Evolutionary conservation across 2,329 filamentous ascomycete species (phyloP), one percentile per base, ranked within the genome.

Genomic region (Penicillium sp.): DNA sequence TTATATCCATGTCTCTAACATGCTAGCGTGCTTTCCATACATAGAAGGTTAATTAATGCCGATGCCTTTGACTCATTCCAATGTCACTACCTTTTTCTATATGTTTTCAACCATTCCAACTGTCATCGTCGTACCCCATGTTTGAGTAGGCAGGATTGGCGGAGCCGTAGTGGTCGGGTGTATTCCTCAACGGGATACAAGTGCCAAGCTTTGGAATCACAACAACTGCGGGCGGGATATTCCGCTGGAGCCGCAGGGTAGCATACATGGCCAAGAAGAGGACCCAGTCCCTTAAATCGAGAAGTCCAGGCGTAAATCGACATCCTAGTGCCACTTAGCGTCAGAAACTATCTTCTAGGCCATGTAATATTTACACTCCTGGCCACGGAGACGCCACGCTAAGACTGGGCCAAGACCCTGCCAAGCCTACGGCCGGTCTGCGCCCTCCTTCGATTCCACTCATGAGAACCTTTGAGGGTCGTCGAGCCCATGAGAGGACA

Each of bases 161-260:
- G 6, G 26, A 28, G 26, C 26, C 26, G 26, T 33, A 33, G 9
- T 34, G 73, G 74, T 3, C 73, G 73, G 7, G 76, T 72, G 74
- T 43, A 76, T 75, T 8, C 74, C 73, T 42, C 76, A 49, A 33
- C 76, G 74, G 12, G 36, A n/a, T 39, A 39, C 21, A 39, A 18
- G n/a, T 39, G 36, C 36, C 15, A 39, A 39, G 36, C 36, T 39
- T 39, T 21, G 15, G 36, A n/a, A 39, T 21, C 36, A 39, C 6
- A 39, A 39, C 4, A 21, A 16, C 10, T 16, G 36, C 72, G 18
- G 54, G 76, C 76, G 2, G 74, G 76, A 53, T 76, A 74, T 74
- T 76, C 76, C 1, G 71, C 36, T 39, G 74, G 0, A 76, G 67
- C 0, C 72, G 59, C 58, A 76, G 70, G 1, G 10, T 16, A 39